Evolutionary conservation across 1,284 basidiomycete species (phyloP).

Genomic region (Apiotrichum mycotoxinovorans): DNA sequence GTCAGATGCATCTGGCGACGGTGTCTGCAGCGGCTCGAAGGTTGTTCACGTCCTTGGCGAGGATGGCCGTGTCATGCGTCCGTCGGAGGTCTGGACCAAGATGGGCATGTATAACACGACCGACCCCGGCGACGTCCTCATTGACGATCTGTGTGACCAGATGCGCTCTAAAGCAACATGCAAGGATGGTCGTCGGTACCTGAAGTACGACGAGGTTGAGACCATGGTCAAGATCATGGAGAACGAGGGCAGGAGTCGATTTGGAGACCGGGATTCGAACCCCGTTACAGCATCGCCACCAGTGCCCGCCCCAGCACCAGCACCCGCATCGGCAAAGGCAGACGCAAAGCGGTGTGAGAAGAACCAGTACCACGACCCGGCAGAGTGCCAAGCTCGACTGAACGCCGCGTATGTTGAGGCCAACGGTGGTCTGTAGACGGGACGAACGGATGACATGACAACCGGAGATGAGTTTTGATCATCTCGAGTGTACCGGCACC

Average conservation of each 20-base stretch:
- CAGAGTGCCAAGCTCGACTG: slow-evolving; percentile 16
- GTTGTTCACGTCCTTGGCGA: slow-evolving; percentile 37
- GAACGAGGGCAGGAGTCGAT: background rate
- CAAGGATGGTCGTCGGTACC: slow-evolving; percentile 32
- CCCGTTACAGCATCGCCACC: background rate
- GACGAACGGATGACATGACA: no score
- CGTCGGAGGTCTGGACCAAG: slow-evolving; percentile 42
- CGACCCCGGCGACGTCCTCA: slow-evolving; percentile 37
- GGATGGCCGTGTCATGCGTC: slow-evolving; percentile 40
- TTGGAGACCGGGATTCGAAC: background rate
- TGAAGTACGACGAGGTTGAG: slow-evolving; percentile 21
- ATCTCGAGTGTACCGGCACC: no score
- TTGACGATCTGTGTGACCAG: slow-evolving; percentile 49
- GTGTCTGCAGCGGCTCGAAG: slow-evolving; percentile 9
- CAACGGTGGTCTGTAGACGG: slow-evolving; percentile 5
- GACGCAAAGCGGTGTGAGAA: no score
- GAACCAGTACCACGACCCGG: slow-evolving; percentile 13
- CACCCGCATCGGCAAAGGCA: no score
- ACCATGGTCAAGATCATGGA: slow-evolving; percentile 8
- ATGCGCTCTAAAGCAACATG: slow-evolving; percentile 47
- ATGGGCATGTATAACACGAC: slow-evolving; percentile 34
- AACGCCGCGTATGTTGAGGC: slow-evolving; percentile 17
- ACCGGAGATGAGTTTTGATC: no score
- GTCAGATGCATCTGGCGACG: slow-evolving; percentile 20
- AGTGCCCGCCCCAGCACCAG: background rate